A percentile compares a stretch with the other conserved stretches of the same genome.
phyloP scores from a whole-genome alignment of 169 alveolate species.

The Cystoisospora suis region DNA sequence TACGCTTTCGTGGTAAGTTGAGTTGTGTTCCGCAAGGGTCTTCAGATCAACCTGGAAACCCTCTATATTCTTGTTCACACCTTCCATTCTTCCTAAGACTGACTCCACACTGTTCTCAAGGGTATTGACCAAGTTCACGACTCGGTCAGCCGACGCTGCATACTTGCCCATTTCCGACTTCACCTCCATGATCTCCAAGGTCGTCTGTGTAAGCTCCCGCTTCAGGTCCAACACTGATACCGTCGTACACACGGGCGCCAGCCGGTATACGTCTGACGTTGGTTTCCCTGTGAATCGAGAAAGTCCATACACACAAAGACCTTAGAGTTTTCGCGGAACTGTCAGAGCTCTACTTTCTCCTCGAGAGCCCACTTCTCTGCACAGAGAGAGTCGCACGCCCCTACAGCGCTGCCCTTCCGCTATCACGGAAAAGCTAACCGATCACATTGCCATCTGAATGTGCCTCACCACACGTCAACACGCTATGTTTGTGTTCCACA shows the following conservation, averaged over 20 bases:
- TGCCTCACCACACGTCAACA: too few species aligned
- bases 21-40: neutral
- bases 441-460: too few species aligned
- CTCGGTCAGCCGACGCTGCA: neutral
- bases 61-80: neutral
- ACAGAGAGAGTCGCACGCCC: too few species aligned
- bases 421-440: too few species aligned
- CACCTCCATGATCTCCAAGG: slow-evolving; percentile 7
- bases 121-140: neutral
- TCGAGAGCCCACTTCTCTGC: too few species aligned
- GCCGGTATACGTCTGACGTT: slow-evolving; percentile 51
- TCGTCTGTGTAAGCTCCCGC: slow-evolving; percentile 22
- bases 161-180: neutral
- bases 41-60: neutral
- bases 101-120: neutral
- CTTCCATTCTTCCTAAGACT: neutral
- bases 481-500: too few species aligned
- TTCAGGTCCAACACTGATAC: slow-evolving; percentile 41
- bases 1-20: neutral
- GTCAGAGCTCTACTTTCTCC: too few species aligned
- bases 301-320: too few species aligned
- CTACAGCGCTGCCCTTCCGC: too few species aligned
- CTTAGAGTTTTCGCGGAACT: too few species aligned
- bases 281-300: slow-evolving; percentile 50
- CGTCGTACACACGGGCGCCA: slow-evolving; percentile 64